These are phyloP conservation scores for Macrophomina phaseolina DNA, from an alignment of 2,329 filamentous ascomycete genomes.

Conservation along the genomic window DNA sequence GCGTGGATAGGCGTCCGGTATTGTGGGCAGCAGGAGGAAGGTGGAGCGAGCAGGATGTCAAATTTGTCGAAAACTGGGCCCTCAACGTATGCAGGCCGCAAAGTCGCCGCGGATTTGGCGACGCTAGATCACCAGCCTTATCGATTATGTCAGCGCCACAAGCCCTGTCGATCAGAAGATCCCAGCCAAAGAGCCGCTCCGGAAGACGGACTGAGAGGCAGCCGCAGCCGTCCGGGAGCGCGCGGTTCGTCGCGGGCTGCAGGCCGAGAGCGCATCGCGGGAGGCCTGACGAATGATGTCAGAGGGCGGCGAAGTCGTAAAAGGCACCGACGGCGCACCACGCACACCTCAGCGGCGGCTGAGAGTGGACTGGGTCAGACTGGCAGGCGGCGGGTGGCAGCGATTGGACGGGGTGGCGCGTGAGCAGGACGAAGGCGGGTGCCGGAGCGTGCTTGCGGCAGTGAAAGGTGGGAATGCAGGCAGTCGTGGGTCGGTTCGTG, in stretches of 20 bases:
- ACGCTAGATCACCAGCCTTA: conserved; percentile 18
- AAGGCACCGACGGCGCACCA: conserved; percentile 2
- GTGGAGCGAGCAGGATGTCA: conserved; percentile 25
- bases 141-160: conserved; percentile 20
- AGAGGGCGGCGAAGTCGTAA: conserved; percentile 7
- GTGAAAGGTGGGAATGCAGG: not conserved
- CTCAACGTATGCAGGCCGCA: conserved; percentile 8
- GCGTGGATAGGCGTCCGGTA: not conserved
- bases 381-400: not conserved
- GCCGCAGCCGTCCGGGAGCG: conserved; percentile 2
- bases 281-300: conserved; percentile 16
- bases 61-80: conserved; percentile 22
- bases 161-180: conserved; percentile 28
- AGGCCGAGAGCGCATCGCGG: conserved; percentile 2
- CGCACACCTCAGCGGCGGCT: not conserved
- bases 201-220: not conserved
- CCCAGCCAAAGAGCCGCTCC: conserved; percentile 17
- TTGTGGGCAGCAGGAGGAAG: not conserved
- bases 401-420: not conserved
- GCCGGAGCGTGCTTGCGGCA: conserved; percentile 23
- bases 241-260: conserved; percentile 2
- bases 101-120: conserved; percentile 14
- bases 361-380: not conserved
- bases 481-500: not conserved
- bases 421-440: not conserved